Conservation (phyloP, 2,329 filamentous ascomycete species). For the Metarhizium humberi region DNA sequence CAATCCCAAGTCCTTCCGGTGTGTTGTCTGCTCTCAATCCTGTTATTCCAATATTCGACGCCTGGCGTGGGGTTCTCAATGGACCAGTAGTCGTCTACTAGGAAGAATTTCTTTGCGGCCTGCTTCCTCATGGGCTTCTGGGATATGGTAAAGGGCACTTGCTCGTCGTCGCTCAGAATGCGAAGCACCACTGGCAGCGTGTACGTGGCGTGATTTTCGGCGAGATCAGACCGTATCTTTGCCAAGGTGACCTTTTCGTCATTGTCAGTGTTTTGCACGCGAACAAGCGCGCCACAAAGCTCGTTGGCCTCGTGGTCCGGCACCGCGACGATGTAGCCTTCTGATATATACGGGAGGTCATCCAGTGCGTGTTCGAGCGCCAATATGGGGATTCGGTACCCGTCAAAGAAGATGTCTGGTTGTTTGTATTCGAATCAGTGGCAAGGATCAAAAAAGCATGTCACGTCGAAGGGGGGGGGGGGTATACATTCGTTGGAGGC, state of each 20-base stretch:
- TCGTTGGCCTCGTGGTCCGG: conserved; percentile 11
- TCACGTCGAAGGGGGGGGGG: neutral
- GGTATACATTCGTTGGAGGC: conserved; percentile 11
- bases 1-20: neutral
- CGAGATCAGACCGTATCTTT: conserved; percentile 9
- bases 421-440: neutral
- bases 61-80: conserved; percentile 6
- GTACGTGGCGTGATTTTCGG: conserved; percentile 4
- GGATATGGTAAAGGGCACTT: conserved; percentile 11
- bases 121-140: conserved; percentile 9
- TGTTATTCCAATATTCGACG: conserved; percentile 5
- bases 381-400: conserved; percentile 7
- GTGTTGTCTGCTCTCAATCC: neutral
- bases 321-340: conserved; percentile 12
- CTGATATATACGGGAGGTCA: conserved; percentile 11
- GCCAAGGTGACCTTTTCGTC: conserved; percentile 4
- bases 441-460: neutral
- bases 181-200: conserved; percentile 11
- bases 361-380: conserved; percentile 11
- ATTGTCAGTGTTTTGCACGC: neutral
- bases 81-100: conserved; percentile 5
- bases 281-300: conserved; percentile 12
- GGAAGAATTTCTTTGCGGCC: conserved; percentile 9
- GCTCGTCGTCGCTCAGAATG: conserved; percentile 7
- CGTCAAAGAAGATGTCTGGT: neutral